Evolutionary conservation across 2,329 filamentous ascomycete genomes (phyloP), one percentile per base, ranked within the genome.

Genomic region (Tolypocladium paradoxum): DNA sequence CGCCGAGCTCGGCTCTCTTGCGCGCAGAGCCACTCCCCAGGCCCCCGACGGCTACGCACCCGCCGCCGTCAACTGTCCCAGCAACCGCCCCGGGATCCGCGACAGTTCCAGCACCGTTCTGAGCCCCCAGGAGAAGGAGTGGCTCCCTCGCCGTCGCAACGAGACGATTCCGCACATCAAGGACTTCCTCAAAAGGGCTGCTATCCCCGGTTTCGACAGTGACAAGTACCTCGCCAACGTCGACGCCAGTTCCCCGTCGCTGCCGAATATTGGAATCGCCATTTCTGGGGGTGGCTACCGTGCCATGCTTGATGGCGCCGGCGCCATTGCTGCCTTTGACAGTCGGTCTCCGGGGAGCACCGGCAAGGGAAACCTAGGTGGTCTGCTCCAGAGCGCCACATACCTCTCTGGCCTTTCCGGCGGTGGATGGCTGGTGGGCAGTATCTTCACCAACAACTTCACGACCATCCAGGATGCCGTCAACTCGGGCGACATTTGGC

Each of bases 271-370:
- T 56, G 89, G 76, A 16, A 80, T 95, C 57, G 88, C 90, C 11
- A 74, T 87, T 45, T 93, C 88, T 0, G 90, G 90, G 16, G 90
- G 90, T 65, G 90, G 90, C 37, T 95, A 93, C 66, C 78, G 90
- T 53, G 90, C 90, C 18, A 76, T 95, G 72, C 75, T 91, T 73
- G 91, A 87, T 63, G 89, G 88, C 37, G 90, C 85, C 18, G 90
- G 90, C 55, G 85, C 85, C 45, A 61, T 95, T 18, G 80, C 87
- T 34, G 90, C 90, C 0, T 91, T 90, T 58, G 90, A 96, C 66
- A 79, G 71, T 60, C 80, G 90, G n/a, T 90, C 87, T 0, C 65
- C 74, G 0, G 68, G 67, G 27, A 69, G 66, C 55, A 58, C 59
- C 9, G 58, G 58, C 31, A 62, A 71, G 6, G 88, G 88, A 4